A percentile compares a stretch with the other conserved stretches of the same genome.
phyloP scores from a whole-genome alignment of 2,329 filamentous ascomycete genomes.

The Drechslera avenae region DNA sequence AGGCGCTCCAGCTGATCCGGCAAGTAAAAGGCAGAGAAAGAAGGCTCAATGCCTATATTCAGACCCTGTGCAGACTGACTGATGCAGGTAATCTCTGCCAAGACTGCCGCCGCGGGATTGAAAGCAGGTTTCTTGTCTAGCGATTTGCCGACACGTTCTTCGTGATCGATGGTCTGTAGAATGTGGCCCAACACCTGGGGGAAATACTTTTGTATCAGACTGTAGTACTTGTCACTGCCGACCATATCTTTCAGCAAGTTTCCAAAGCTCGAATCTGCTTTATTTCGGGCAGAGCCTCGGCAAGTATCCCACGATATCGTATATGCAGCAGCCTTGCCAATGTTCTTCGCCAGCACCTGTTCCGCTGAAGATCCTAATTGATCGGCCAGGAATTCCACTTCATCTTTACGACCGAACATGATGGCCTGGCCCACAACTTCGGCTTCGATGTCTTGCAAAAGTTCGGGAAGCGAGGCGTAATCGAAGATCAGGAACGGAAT shows the following conservation, averaged over 20 bases:
- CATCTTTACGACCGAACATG: slow-evolving; percentile 75
- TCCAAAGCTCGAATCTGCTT: slow-evolving; percentile 63
- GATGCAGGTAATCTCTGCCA: slow-evolving; percentile 71
- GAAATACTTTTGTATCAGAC: slow-evolving; percentile 71
- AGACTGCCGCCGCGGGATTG: slow-evolving; percentile 64
- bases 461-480: slow-evolving; percentile 69
- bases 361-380: slow-evolving; percentile 36
- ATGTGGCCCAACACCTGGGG: slow-evolving; percentile 77
- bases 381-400: slow-evolving; percentile 64
- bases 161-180: slow-evolving; percentile 66
- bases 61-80: slow-evolving; percentile 69
- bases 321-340: slow-evolving; percentile 82
- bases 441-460: slow-evolving; percentile 72
- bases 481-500: slow-evolving; percentile 88
- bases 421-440: slow-evolving; percentile 81
- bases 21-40: slow-evolving; percentile 79
- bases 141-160: slow-evolving; percentile 37
- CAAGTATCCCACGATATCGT: slow-evolving; percentile 77
- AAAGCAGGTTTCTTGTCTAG: slow-evolving; percentile 67
- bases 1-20: slow-evolving; percentile 76
- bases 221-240: slow-evolving; percentile 67
- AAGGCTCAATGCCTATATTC: slow-evolving; percentile 82
- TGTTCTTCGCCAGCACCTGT: slow-evolving; percentile 63
- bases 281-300: slow-evolving; percentile 40
- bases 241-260: slow-evolving; percentile 70